These are phyloP conservation scores for Ceratocystis alfenasii DNA, from an alignment of 2,329 filamentous ascomycete genomes.

Conservation along the genomic window DNA sequence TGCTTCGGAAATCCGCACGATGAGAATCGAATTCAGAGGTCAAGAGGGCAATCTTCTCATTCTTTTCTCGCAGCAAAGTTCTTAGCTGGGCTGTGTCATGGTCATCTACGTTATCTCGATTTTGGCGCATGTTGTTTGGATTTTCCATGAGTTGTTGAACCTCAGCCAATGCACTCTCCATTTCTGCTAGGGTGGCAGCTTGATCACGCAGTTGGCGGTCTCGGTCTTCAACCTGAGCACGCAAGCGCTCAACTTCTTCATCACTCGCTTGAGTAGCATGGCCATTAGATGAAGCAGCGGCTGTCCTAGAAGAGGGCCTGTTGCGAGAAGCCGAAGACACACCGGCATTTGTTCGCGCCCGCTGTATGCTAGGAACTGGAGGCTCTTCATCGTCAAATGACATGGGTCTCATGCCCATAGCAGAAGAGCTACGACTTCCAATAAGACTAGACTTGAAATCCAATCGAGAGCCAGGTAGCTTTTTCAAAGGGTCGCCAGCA, in stretches of 20 bases:
- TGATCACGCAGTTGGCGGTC: conserved; percentile 86
- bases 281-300: conserved; percentile 39
- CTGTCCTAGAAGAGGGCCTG: conserved; percentile 35
- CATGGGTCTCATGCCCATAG: conserved; percentile 39
- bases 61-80: conserved; percentile 80
- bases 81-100: conserved; percentile 67
- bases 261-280: conserved; percentile 46
- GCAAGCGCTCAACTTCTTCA: conserved; percentile 62
- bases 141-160: conserved; percentile 56
- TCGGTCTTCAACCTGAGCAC: conserved; percentile 64
- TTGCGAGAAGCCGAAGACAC: conserved; percentile 43
- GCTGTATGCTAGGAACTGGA: conserved; percentile 19
- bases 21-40: conserved; percentile 92
- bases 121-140: conserved; percentile 34
- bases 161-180: conserved; percentile 79
- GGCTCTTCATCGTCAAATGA: conserved; percentile 45
- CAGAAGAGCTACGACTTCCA: conserved; percentile 48
- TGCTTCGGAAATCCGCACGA: conserved; percentile 88
- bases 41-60: conserved; percentile 87
- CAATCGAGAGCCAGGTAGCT: conserved; percentile 34
- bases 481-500: conserved; percentile 50
- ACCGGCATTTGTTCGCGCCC: conserved; percentile 38
- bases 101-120: conserved; percentile 41
- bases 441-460: conserved; percentile 38
- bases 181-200: conserved; percentile 67